These are phyloP conservation scores for Phalaenopsis hybrid DNA, from an alignment of 116 monocot genomes.

Conservation along the genomic window DNA sequence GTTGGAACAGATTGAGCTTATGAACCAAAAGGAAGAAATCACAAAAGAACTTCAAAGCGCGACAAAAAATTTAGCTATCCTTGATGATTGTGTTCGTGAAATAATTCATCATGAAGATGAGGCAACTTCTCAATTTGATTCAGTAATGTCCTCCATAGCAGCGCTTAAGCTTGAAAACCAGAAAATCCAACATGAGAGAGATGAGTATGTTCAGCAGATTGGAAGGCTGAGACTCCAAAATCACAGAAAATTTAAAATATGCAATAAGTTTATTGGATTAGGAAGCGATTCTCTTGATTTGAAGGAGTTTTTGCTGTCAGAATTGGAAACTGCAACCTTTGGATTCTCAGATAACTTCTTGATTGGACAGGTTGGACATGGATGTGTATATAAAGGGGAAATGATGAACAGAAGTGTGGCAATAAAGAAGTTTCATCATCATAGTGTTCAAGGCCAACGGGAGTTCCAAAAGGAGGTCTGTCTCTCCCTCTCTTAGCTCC, in stretches of 20 bases:
- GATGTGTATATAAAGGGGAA: conserved; percentile 73
- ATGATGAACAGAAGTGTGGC: conserved; percentile 53
- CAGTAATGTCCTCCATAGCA: conserved; percentile 32
- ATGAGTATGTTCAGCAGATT: conserved; percentile 11
- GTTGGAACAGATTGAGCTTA: conserved; percentile 25
- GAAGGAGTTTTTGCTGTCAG: conserved; percentile 54
- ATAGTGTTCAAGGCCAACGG: conserved; percentile 34
- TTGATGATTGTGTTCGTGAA: conserved; percentile 31
- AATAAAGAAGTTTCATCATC: conserved; percentile 47
- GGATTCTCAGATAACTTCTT: conserved; percentile 78
- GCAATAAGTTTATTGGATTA: conserved; percentile 19
- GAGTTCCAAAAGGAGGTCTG: conserved; percentile 76
- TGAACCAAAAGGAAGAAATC: conserved; percentile 30
- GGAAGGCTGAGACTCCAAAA: conserved; percentile 11
- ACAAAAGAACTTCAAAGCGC: conserved; percentile 32
- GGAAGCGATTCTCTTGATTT: conserved; percentile 21
- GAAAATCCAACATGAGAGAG: conserved; percentile 17
- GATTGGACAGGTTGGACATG: conserved; percentile 41
- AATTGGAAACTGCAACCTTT: conserved; percentile 69
- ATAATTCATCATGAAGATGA: conserved; percentile 16
- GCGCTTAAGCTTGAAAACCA: conserved; percentile 32
- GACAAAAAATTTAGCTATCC: conserved; percentile 22
- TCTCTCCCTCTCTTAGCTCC: not conserved
- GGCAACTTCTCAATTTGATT: conserved; percentile 33
- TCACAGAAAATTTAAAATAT: conserved; percentile 10